Evolutionary conservation across 1,139 yeast species (phyloP).

Genomic region (Yamadazyma spencermartinsiae): DNA sequence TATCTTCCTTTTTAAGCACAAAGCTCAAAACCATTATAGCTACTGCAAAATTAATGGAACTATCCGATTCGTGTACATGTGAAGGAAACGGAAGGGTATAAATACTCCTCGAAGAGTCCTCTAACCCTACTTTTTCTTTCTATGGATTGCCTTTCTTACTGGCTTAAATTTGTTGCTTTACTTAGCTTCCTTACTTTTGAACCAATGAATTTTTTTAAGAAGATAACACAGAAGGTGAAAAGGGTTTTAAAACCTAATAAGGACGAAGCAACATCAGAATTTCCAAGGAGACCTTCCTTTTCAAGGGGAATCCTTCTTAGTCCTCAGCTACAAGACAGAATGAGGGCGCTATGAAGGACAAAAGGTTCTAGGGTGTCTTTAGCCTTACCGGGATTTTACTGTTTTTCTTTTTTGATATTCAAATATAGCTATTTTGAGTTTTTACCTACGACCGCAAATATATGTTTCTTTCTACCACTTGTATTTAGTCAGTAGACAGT

Average conservation of each 20-base stretch:
- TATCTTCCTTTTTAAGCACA: too few species aligned
- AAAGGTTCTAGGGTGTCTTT: neutral
- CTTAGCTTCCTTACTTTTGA: neutral
- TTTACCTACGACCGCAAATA: neutral
- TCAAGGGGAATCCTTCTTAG: neutral
- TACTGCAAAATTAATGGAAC: too few species aligned
- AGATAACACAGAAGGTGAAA: neutral
- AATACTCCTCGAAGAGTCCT: too few species aligned
- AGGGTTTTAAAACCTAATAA: neutral
- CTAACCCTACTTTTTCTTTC: too few species aligned
- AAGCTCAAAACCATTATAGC: too few species aligned
- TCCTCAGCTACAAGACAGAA: neutral
- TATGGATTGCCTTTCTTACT: too few species aligned
- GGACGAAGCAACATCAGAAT: neutral
- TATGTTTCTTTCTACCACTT: neutral
- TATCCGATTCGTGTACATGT: too few species aligned
- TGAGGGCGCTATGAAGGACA: neutral
- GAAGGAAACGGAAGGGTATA: too few species aligned
- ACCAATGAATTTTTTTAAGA: too few species aligned
- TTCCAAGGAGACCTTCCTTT: neutral
- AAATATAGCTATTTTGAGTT: neutral
- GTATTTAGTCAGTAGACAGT: neutral
- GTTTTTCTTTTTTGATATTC: neutral
- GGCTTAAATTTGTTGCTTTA: too few species aligned
- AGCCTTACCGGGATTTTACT: neutral